These are phyloP conservation scores for Ophiobolus disseminans DNA, from an alignment of 2,329 filamentous ascomycete species.

Conservation along the genomic window DNA sequence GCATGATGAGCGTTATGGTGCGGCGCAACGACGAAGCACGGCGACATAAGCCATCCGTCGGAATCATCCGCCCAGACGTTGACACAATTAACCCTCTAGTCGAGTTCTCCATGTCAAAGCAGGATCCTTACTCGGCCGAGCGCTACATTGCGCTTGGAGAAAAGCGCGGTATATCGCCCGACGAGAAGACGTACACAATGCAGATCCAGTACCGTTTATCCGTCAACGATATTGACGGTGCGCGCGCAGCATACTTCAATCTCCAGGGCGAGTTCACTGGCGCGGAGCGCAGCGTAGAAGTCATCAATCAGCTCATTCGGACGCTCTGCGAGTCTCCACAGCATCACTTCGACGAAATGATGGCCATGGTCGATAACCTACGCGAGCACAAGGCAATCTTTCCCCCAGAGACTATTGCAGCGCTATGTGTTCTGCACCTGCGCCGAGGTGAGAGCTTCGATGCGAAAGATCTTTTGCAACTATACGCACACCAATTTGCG, in stretches of 20 bases:
- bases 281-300: constrained; percentile 65
- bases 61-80: constrained; percentile 64
- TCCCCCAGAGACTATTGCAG: constrained; percentile 75
- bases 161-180: constrained; percentile 69
- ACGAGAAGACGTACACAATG: constrained; percentile 74
- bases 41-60: constrained; percentile 30
- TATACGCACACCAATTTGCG: constrained; percentile 74
- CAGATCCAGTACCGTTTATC: constrained; percentile 79
- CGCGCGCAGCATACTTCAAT: constrained; percentile 68
- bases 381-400: constrained; percentile 73
- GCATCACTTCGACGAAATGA: constrained; percentile 73
- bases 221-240: constrained; percentile 74
- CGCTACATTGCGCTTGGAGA: constrained; percentile 72
- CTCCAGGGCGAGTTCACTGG: constrained; percentile 65
- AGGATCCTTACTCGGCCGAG: constrained; percentile 75
- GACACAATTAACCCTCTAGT: constrained; percentile 80
- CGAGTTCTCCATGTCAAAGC: constrained; percentile 71
- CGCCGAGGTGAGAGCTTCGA: constrained; percentile 78
- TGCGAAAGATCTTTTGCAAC: constrained; percentile 80
- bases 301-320: constrained; percentile 75
- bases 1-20: constrained; percentile 75
- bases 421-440: constrained; percentile 76
- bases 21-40: constrained; percentile 56
- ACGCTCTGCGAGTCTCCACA: constrained; percentile 68
- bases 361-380: constrained; percentile 74